phyloP scores from a whole-genome alignment of 2,329 filamentous ascomycete species.

The Fusarium citri region DNA sequence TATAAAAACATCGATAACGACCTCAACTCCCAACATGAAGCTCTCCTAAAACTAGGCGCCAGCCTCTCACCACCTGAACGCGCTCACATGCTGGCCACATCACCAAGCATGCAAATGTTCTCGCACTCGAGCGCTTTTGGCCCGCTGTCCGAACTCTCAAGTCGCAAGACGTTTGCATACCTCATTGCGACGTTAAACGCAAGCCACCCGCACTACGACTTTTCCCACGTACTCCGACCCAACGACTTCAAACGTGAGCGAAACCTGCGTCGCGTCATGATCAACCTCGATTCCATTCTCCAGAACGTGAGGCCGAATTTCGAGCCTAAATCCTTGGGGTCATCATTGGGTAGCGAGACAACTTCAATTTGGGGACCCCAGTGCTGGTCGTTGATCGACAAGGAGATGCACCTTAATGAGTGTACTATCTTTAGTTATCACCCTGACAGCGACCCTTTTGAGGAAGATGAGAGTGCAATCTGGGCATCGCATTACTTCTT shows the following conservation, averaged over 20 bases:
- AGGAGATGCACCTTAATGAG: constrained; percentile 91
- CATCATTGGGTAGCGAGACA: constrained; percentile 58
- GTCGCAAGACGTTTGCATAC: constrained; percentile 93
- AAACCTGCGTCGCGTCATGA: constrained; percentile 83
- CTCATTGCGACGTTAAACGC: constrained; percentile 96
- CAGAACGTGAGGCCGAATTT: constrained; percentile 82
- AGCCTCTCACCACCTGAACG: constrained; percentile 87
- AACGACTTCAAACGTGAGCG: constrained; percentile 90
- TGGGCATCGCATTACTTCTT: constrained; percentile 98
- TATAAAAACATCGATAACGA: constrained; percentile 96
- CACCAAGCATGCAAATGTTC: constrained; percentile 69
- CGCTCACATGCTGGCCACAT: constrained; percentile 74
- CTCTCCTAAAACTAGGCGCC: constrained; percentile 85
- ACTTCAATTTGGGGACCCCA: constrained; percentile 83
- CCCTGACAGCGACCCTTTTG: constrained; percentile 89
- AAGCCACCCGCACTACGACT: constrained; percentile 92
- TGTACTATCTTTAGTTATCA: constrained; percentile 92
- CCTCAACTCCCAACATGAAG: constrained; percentile 90
- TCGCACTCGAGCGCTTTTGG: constrained; percentile 93
- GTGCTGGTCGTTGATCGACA: constrained; percentile 93
- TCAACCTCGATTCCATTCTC: constrained; percentile 86
- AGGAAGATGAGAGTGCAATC: constrained; percentile 91
- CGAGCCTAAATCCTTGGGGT: constrained; percentile 57
- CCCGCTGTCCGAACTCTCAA: constrained; percentile 86
- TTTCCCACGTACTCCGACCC: constrained; percentile 89